Conservation (phyloP, 2,329 filamentous ascomycete genomes). For the Diaporthe nobilis region DNA sequence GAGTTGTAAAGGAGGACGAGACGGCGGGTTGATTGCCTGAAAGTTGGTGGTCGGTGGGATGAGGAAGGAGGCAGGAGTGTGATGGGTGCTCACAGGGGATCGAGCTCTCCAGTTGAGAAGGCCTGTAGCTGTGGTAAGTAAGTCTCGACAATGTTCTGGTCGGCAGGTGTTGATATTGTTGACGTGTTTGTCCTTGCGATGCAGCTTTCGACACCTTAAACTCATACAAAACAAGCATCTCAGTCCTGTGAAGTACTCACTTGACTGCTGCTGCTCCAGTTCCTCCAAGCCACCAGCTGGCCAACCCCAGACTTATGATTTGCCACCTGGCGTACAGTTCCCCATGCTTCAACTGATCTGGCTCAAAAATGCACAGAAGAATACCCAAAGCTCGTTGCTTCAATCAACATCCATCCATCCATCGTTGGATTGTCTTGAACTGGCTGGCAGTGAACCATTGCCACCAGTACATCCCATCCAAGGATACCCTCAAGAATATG, state of each 20-base stretch:
- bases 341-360: not conserved
- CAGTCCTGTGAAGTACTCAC: not conserved
- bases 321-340: not conserved
- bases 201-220: not conserved
- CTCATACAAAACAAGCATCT: not conserved
- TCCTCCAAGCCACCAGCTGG: conserved; percentile 19
- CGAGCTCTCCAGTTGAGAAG: not conserved
- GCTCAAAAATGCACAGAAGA: too few species aligned
- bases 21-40: not conserved
- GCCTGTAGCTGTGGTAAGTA: not conserved
- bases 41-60: not conserved
- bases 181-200: conserved; percentile 19
- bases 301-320: not conserved
- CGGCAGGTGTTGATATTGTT: not conserved
- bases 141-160: not conserved
- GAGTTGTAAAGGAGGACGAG: not conserved
- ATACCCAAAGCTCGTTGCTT: not conserved
- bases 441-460: not conserved
- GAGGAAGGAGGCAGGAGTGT: not conserved
- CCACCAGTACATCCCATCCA: not conserved
- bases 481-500: not conserved
- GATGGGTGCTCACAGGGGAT: not conserved
- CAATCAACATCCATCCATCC: too few species aligned
- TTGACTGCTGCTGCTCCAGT: not conserved
- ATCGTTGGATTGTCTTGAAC: not conserved